Percentiles rank a stretch among this genome's conserved stretches.
Evolutionary conservation across 139 green algal genomes (phyloP).

Genomic region (Coelastrella sp.): DNA sequence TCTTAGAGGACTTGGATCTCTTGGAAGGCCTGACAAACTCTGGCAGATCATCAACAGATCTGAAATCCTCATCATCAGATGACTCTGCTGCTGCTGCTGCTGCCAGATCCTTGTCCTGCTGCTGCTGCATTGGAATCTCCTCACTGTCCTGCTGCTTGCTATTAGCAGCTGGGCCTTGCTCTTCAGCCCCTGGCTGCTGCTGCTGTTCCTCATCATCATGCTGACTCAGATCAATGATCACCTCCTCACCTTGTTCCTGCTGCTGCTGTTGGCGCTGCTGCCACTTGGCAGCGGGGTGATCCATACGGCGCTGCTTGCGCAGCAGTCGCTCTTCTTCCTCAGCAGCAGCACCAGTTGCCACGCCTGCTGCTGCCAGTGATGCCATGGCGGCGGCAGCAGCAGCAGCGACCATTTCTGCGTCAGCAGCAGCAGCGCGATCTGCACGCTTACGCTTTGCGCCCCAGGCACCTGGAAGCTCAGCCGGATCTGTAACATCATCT

Average conservation of each 20-base stretch:
- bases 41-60: slow-evolving; percentile 30
- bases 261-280: background rate
- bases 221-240: background rate
- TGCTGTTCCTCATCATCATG: background rate
- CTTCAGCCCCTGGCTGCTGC: slow-evolving; percentile 6
- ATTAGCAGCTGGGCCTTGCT: background rate
- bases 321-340: background rate
- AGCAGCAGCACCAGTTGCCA: background rate
- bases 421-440: background rate
- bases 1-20: background rate
- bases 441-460: background rate
- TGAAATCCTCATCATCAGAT: background rate
- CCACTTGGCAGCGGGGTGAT: background rate
- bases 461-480: background rate
- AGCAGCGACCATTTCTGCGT: slow-evolving; percentile 13
- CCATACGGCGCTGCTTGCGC: background rate
- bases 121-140: background rate
- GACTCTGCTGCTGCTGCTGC: background rate
- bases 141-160: background rate
- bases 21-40: slow-evolving; percentile 13
- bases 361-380: background rate
- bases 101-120: background rate
- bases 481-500: background rate
- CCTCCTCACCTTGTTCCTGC: background rate
- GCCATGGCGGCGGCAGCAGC: slow-evolving; percentile 16